phyloP scores from a whole-genome alignment of 2,329 filamentous ascomycete genomes.

The Talaromyces pinophilus region DNA sequence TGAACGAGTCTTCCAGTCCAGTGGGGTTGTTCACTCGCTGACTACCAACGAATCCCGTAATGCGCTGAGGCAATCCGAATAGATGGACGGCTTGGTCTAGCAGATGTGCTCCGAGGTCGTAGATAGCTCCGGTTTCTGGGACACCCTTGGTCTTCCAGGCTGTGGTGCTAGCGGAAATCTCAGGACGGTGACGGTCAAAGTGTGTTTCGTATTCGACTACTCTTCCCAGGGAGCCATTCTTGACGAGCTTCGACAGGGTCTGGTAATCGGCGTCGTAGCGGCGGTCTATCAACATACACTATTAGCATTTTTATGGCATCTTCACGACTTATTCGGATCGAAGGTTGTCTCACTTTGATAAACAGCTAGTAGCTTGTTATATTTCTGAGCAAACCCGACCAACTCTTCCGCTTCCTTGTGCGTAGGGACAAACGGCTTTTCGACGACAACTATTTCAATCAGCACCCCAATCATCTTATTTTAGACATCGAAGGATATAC shows the following conservation, averaged over 20 bases:
- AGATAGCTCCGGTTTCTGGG: conserved; percentile 67
- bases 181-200: conserved; percentile 72
- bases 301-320: background rate
- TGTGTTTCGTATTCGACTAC: conserved; percentile 76
- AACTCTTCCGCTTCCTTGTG: conserved; percentile 67
- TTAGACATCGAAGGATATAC: conserved; percentile 30
- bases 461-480: background rate
- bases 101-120: conserved; percentile 74
- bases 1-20: conserved; percentile 54
- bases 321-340: background rate
- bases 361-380: conserved; percentile 61
- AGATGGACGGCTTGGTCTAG: conserved; percentile 72
- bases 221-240: conserved; percentile 64
- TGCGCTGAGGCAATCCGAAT: conserved; percentile 67
- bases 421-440: conserved; percentile 80
- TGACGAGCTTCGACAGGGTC: conserved; percentile 65
- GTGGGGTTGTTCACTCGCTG: conserved; percentile 62
- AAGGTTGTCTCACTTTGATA: conserved; percentile 58
- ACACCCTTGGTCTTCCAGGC: conserved; percentile 69
- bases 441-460: conserved; percentile 61
- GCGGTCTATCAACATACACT: conserved; percentile 51
- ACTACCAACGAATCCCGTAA: conserved; percentile 68
- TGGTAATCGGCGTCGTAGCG: conserved; percentile 78
- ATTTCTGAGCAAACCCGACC: conserved; percentile 55
- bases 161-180: conserved; percentile 49